phyloP scores from a whole-genome alignment of 768 basidiomycete genomes.

The Suillus discolor region DNA sequence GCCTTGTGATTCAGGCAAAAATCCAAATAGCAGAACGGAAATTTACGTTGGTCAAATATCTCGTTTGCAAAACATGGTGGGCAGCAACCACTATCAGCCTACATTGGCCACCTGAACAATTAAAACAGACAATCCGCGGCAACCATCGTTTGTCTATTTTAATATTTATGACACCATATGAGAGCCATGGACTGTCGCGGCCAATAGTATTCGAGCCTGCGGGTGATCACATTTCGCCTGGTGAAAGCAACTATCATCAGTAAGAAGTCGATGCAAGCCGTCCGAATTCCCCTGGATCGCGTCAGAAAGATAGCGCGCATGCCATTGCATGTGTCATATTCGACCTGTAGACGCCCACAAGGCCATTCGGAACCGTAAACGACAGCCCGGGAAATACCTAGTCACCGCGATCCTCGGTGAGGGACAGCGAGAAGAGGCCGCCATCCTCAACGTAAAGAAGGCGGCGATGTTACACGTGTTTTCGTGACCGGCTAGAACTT shows the following conservation, averaged over 20 bases:
- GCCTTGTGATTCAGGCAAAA: not conserved
- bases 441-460: not conserved
- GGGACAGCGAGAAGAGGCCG: not conserved
- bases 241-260: not conserved
- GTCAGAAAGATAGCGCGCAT: not conserved
- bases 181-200: not conserved
- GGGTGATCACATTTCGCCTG: not conserved
- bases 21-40: not conserved
- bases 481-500: not conserved
- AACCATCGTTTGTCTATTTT: not conserved
- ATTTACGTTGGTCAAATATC: not conserved
- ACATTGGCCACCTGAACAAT: not conserved
- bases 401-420: not conserved
- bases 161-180: not conserved
- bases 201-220: not conserved
- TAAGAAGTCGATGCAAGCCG: not conserved
- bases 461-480: constrained; percentile 9
- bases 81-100: not conserved
- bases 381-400: not conserved
- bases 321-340: not conserved
- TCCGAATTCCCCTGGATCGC: not conserved
- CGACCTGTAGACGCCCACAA: not conserved
- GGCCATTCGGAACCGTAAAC: not conserved
- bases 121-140: not conserved
- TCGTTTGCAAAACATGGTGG: not conserved